phyloP scores from a whole-genome alignment of 768 basidiomycete species.

The Collybiopsis confluens region DNA sequence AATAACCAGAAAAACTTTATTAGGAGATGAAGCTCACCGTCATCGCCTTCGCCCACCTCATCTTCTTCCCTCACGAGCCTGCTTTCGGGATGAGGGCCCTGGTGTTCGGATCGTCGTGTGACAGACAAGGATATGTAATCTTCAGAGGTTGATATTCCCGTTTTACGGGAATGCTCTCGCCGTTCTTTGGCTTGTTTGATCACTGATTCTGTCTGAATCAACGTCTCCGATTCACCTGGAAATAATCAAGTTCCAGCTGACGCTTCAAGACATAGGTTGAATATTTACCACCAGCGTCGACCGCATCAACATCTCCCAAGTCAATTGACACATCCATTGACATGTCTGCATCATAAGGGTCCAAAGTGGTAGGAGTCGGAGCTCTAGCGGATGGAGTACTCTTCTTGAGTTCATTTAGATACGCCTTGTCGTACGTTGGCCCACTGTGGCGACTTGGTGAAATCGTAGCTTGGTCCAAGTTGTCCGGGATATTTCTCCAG shows the following conservation, averaged over 20 bases:
- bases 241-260: not conserved
- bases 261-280: not conserved
- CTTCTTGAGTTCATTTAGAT: constrained; percentile 76
- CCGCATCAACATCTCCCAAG: constrained; percentile 33
- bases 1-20: not conserved
- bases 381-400: constrained; percentile 58
- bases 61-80: constrained; percentile 82
- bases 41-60: constrained; percentile 83
- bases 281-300: constrained; percentile 13
- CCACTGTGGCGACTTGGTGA: constrained; percentile 36
- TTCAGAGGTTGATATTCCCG: constrained; percentile 42
- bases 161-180: constrained; percentile 61
- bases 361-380: constrained; percentile 22
- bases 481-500: constrained; percentile 39
- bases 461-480: constrained; percentile 55
- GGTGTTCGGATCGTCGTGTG: constrained; percentile 41
- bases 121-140: constrained; percentile 82
- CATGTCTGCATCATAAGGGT: constrained; percentile 50
- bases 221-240: constrained; percentile 33
- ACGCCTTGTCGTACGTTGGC: constrained; percentile 67
- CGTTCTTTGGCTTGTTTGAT: constrained; percentile 73
- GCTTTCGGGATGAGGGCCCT: constrained; percentile 83
- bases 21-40: constrained; percentile 47
- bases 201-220: constrained; percentile 68
- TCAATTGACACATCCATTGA: constrained; percentile 48